phyloP scores from a whole-genome alignment of 306 rosid species.

The Argentina anserina region DNA sequence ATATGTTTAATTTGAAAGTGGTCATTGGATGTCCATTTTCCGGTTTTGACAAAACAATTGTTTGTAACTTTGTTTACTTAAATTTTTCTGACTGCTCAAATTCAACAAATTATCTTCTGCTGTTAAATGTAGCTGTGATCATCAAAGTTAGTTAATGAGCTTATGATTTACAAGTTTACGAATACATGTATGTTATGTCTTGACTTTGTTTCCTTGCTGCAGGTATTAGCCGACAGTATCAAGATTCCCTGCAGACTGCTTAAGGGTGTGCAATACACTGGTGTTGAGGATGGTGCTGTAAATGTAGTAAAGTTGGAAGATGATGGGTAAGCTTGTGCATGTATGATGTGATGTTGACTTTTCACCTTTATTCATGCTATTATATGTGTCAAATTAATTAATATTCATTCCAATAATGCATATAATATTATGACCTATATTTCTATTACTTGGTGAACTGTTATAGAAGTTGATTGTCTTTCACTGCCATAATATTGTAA shows the following conservation, averaged over 20 bases:
- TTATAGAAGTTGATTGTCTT: neutral
- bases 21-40: neutral
- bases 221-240: conserved; percentile 92
- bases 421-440: neutral
- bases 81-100: neutral
- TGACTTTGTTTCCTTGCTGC: conserved; percentile 34
- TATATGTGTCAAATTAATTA: neutral
- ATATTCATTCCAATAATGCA: neutral
- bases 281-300: conserved; percentile 94
- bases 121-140: neutral
- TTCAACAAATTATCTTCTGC: neutral
- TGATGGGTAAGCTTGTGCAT: conserved; percentile 62
- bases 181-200: conserved; percentile 16
- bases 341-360: neutral
- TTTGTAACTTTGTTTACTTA: neutral
- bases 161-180: neutral
- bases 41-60: neutral
- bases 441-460: neutral
- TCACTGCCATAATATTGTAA: neutral
- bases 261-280: conserved; percentile 96
- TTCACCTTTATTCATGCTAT: neutral
- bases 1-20: neutral
- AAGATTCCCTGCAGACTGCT: conserved; percentile 97
- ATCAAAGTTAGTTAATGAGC: neutral
- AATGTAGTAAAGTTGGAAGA: conserved; percentile 89